phyloP scores from a whole-genome alignment of 805 yeast species.

The Debaryomyces castellii region DNA sequence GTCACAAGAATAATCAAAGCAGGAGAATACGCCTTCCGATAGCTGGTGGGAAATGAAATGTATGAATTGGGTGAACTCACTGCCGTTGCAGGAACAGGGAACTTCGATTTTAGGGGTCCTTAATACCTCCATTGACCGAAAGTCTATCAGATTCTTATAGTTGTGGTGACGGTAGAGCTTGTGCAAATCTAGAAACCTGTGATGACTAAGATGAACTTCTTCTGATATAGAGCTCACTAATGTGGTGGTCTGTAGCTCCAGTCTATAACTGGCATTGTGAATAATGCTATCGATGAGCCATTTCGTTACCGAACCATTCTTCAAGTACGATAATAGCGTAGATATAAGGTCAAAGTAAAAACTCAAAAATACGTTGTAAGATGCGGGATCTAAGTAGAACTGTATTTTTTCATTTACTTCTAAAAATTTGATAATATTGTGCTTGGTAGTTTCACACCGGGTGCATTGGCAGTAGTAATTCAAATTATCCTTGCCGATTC shows the following conservation, averaged over 20 bases:
- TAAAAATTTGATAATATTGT: constrained; percentile 4
- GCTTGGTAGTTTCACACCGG: not conserved
- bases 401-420: constrained; percentile 10
- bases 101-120: constrained; percentile 8
- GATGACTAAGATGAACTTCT: not conserved
- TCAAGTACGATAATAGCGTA: constrained; percentile 3
- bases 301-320: not conserved
- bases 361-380: constrained; percentile 7
- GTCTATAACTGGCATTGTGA: not conserved
- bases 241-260: not conserved
- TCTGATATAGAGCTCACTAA: not conserved
- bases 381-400: constrained; percentile 11
- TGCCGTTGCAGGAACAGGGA: constrained; percentile 7
- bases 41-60: constrained; percentile 3
- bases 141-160: constrained; percentile 12
- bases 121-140: constrained; percentile 7
- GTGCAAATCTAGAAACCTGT: constrained; percentile 6
- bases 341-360: constrained; percentile 9
- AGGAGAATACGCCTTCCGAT: not conserved
- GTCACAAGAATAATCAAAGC: not conserved
- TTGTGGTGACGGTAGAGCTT: constrained; percentile 9
- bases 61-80: constrained; percentile 4
- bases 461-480: constrained; percentile 3
- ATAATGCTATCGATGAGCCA: not conserved
- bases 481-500: not conserved